Conservation (phyloP, 768 basidiomycete species). For the Rhodotorula babjevae region DNA sequence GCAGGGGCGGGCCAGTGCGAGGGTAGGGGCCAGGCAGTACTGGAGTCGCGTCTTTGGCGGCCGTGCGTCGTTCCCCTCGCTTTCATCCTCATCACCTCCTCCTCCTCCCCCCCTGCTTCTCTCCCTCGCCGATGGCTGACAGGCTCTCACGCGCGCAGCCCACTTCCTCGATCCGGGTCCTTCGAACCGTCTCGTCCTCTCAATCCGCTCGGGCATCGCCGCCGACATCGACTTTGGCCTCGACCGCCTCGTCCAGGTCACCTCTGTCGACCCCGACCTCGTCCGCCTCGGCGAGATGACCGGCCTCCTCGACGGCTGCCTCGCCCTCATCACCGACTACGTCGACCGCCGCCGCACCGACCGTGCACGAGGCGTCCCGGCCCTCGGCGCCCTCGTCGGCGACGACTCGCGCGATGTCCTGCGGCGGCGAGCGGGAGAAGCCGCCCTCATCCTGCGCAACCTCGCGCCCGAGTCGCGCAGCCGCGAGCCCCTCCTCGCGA, state of each 20-base stretch:
- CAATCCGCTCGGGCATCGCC: slow-evolving; percentile 74
- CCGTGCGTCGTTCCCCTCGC: slow-evolving; percentile 4
- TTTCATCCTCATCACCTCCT: too few species aligned
- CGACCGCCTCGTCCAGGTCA: slow-evolving; percentile 74
- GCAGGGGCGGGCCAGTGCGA: background rate
- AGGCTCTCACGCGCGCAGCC: slow-evolving; percentile 1
- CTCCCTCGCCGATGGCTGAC: background rate
- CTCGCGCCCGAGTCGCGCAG: slow-evolving; percentile 65
- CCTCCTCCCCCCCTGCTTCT: too few species aligned
- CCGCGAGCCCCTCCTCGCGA: slow-evolving; percentile 57
- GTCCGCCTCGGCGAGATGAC: slow-evolving; percentile 68
- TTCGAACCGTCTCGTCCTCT: slow-evolving; percentile 84
- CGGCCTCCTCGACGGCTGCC: slow-evolving; percentile 74
- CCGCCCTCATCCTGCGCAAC: slow-evolving; percentile 81
- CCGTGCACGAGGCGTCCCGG: background rate
- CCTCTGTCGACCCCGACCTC: slow-evolving; percentile 61
- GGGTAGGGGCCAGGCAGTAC: background rate
- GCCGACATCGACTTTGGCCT: slow-evolving; percentile 84
- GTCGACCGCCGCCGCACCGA: slow-evolving; percentile 14
- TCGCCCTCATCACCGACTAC: slow-evolving; percentile 51
- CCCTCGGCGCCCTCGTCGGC: background rate
- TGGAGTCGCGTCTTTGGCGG: slow-evolving; percentile 15
- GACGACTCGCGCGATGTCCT: slow-evolving; percentile 27
- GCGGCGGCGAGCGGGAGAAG: slow-evolving; percentile 70
- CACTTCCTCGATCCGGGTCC: slow-evolving; percentile 71